These are phyloP conservation scores for Mucor plumbeus DNA, from an alignment of 371 early-diverging fungal genomes.

Conservation along the genomic window DNA sequence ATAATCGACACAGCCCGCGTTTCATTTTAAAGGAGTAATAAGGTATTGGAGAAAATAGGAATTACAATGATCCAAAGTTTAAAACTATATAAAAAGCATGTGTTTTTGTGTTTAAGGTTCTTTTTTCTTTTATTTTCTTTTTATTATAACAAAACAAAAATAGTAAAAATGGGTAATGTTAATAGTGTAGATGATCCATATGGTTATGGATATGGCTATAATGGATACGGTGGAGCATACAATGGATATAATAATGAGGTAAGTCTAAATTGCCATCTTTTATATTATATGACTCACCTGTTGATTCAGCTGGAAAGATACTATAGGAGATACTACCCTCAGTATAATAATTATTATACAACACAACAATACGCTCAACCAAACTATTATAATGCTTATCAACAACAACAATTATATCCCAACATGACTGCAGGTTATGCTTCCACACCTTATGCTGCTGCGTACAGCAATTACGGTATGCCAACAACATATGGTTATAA, in stretches of 20 bases:
- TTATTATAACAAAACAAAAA: not conserved
- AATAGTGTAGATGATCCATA: slow-evolving; percentile 3
- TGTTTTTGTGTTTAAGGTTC: not conserved
- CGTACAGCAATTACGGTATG: not conserved
- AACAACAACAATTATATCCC: slow-evolving; percentile 10
- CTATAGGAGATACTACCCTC: slow-evolving; percentile 8
- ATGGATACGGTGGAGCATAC: not conserved
- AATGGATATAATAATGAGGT: slow-evolving; percentile 13
- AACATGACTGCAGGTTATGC: not conserved
- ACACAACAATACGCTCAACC: not conserved
- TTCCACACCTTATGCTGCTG: not conserved
- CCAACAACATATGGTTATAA: not conserved
- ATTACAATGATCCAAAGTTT: not conserved
- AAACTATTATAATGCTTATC: not conserved
- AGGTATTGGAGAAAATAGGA: not conserved
- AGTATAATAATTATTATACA: not conserved
- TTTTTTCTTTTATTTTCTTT: not conserved
- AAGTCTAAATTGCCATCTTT: not conserved
- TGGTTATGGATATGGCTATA: not conserved
- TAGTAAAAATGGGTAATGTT: slow-evolving; percentile 10
- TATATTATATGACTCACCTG: not conserved
- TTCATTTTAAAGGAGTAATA: slow-evolving; percentile 3
- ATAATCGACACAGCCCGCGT: slow-evolving; percentile 8
- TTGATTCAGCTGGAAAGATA: slow-evolving; percentile 15
- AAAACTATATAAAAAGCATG: slow-evolving; percentile 4